Conservation (phyloP, 2,329 filamentous ascomycete species). For the Penicillium janthinellum region DNA sequence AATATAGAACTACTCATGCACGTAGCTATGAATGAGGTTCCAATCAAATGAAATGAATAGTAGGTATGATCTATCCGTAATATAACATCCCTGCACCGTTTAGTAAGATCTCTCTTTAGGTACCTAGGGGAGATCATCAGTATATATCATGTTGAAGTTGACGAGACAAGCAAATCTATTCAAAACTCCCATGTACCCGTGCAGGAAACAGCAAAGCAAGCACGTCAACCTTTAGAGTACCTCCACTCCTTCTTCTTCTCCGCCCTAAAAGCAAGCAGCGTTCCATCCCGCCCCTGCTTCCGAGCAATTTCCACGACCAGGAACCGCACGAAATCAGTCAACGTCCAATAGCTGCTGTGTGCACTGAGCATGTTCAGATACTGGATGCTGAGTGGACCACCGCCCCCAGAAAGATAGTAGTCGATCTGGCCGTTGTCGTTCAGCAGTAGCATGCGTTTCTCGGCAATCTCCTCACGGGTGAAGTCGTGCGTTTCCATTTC, state of each 20-base stretch:
- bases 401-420: slow-evolving; percentile 79
- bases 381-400: slow-evolving; percentile 88
- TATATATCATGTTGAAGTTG: background rate
- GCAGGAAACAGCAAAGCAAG: background rate
- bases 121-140: background rate
- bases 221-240: slow-evolving; percentile 36
- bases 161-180: background rate
- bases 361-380: slow-evolving; percentile 97
- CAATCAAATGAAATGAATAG: background rate
- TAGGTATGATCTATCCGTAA: background rate
- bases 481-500: slow-evolving; percentile 97
- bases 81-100: background rate
- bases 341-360: slow-evolving; percentile 91
- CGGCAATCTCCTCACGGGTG: slow-evolving; percentile 84
- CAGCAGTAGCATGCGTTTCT: slow-evolving; percentile 80
- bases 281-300: slow-evolving; percentile 65
- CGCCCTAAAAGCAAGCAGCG: slow-evolving; percentile 56
- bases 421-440: slow-evolving; percentile 98
- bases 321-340: slow-evolving; percentile 85
- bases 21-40: background rate
- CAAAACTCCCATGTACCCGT: background rate
- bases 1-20: too few species aligned
- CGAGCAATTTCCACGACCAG: slow-evolving; percentile 86
- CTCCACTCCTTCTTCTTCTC: slow-evolving; percentile 56
- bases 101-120: background rate